Base-by-base conservation (phyloP, 225 moss, liverwort and hornwort genomes). In the Pseudisothecium myosuroides region DNA sequence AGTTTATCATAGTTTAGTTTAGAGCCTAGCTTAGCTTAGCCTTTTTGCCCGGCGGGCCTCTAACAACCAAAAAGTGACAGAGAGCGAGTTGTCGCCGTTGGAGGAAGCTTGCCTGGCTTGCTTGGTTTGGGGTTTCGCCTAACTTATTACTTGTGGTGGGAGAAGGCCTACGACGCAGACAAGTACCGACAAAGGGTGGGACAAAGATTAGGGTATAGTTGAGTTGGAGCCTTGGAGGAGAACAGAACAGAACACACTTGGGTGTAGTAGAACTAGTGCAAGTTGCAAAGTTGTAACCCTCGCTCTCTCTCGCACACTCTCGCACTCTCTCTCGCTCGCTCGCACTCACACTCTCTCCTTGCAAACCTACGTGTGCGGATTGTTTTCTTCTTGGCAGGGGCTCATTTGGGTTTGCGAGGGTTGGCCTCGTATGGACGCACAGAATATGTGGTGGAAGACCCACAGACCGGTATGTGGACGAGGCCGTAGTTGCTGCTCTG, bases 361-460 rank as follows among this genome's bases (percentile, higher is more conserved):
- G 41, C 41, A 14, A 45, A 17, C 50, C 13, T 18, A 65, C 47
- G 29, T 21, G 62, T 50, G 76, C 62, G 52, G 62, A 5, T 76
- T 50, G 82, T 23, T 82, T 45, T 50, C 31, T 76, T 50, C 63
- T 86, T 64, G 49, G 76, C n/a, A 62, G 86, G 76, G 27, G 11
- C 45, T 61, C 37, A 14, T 28, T 86, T n/a, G 71, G 12, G 61
- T 65, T 62, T 50, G 17, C 12, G 26, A 79, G 87, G 67, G 50
- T 54, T 47, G 78, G 77, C 61, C 69, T 68, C 76, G 90, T 9
- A 90, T 90, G 87, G 84, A 75, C 65, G 17, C 76, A 59, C 76
- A 59, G 88, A 88, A 81, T 76, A 82, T 88, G 91, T 85, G 85
- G 88, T 86, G 85, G 90, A 85, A 65, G 88, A 66, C 73, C 74